Conservation (phyloP, 306 rosid species). For the Aeschynomene evenia region DNA sequence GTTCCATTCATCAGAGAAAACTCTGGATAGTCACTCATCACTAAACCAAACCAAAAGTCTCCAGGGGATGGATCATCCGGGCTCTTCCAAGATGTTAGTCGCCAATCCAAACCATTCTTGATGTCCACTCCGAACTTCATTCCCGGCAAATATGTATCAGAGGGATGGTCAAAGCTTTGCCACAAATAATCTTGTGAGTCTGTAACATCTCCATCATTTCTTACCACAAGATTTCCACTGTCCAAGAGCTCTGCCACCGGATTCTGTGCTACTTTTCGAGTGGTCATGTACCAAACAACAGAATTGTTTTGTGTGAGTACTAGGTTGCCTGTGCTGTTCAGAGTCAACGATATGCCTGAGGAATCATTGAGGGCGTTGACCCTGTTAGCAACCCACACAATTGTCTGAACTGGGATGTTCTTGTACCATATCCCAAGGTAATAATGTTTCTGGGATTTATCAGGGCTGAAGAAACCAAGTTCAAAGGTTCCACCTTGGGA, state of each 20-base stretch:
- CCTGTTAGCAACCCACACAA: slow-evolving; percentile 71
- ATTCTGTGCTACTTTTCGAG: background rate
- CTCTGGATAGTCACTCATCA: slow-evolving; percentile 32
- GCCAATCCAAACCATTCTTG: slow-evolving; percentile 30
- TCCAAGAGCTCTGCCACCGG: slow-evolving; percentile 41
- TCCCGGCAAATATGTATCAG: slow-evolving; percentile 47
- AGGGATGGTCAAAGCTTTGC: slow-evolving; percentile 65
- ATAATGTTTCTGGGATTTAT: slow-evolving; percentile 40
- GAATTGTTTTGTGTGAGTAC: slow-evolving; percentile 12
- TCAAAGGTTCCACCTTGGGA: slow-evolving; percentile 43
- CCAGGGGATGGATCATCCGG: slow-evolving; percentile 48
- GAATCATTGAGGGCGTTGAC: slow-evolving; percentile 34
- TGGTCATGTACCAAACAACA: slow-evolving; percentile 36
- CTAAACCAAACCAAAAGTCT: slow-evolving; percentile 21
- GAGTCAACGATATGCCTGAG: slow-evolving; percentile 30
- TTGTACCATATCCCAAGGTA: slow-evolving; percentile 63
- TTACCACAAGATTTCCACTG: slow-evolving; percentile 42
- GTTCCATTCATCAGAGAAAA: slow-evolving; percentile 28
- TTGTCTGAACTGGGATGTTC: slow-evolving; percentile 28
- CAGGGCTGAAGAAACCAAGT: slow-evolving; percentile 62
- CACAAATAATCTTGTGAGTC: slow-evolving; percentile 22
- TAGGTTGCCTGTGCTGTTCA: slow-evolving; percentile 31
- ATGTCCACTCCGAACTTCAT: slow-evolving; percentile 63
- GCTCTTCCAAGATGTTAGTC: slow-evolving; percentile 49
- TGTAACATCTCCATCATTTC: slow-evolving; percentile 8